These are phyloP conservation scores for Fusarium zealandicum DNA, from an alignment of 2,329 filamentous ascomycete genomes.

Conservation along the genomic window DNA sequence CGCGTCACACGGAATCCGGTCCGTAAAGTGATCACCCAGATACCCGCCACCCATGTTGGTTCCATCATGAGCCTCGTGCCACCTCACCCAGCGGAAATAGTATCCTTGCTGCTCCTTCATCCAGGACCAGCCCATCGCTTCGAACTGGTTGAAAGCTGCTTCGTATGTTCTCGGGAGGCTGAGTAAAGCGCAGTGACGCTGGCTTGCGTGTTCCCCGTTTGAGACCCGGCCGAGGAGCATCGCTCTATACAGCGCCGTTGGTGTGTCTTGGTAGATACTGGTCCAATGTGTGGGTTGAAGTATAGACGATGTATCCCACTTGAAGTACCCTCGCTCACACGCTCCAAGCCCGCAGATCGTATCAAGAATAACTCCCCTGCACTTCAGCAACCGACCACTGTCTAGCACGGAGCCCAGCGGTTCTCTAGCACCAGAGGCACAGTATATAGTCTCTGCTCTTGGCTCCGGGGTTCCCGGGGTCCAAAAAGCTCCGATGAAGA, in stretches of 20 bases:
- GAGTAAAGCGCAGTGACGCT: constrained; percentile 11
- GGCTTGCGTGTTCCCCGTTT: constrained; percentile 8
- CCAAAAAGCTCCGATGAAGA: constrained; percentile 16
- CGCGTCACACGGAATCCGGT: constrained; percentile 5
- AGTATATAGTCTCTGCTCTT: constrained; percentile 12
- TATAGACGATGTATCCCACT: constrained; percentile 10
- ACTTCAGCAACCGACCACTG: constrained; percentile 2
- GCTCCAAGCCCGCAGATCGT: constrained; percentile 12
- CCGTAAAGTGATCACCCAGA: constrained; percentile 15
- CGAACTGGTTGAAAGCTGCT: constrained; percentile 5
- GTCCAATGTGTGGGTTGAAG: constrained; percentile 5
- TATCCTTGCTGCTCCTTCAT: constrained; percentile 18
- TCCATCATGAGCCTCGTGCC: constrained; percentile 4
- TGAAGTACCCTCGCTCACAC: constrained; percentile 11
- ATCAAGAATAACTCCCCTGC: constrained; percentile 11
- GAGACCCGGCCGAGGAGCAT: constrained; percentile 18
- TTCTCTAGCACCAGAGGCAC: background rate
- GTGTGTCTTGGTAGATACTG: constrained; percentile 10
- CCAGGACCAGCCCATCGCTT: constrained; percentile 6
- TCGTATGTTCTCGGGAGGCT: constrained; percentile 6
- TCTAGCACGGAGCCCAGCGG: background rate
- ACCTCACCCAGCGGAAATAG: constrained; percentile 14
- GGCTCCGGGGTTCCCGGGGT: constrained; percentile 11
- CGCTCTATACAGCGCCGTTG: constrained; percentile 4
- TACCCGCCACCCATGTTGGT: constrained; percentile 4